These are phyloP conservation scores for Beauveria brongniartii DNA, from an alignment of 2,329 filamentous ascomycete species.

Conservation along the genomic window DNA sequence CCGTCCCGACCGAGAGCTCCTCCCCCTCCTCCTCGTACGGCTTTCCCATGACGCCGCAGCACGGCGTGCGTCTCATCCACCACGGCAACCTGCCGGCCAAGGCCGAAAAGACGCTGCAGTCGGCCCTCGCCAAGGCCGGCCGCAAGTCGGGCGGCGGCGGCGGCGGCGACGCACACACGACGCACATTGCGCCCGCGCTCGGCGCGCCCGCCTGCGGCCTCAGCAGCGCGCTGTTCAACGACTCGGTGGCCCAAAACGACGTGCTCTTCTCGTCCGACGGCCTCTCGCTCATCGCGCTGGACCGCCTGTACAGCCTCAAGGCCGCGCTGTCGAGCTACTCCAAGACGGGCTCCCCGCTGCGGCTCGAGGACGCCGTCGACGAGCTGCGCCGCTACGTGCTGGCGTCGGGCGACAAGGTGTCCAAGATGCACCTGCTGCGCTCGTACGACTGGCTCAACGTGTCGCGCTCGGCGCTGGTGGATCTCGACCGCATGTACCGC, in stretches of 20 bases:
- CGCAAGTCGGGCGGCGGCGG: background rate
- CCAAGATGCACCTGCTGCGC: conserved; percentile 41
- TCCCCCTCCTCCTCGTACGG: conserved; percentile 27
- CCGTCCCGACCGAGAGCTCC: conserved; percentile 28
- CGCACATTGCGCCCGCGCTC: conserved; percentile 31
- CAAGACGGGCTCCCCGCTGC: conserved; percentile 32
- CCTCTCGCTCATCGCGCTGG: conserved; percentile 50
- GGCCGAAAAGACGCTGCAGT: conserved; percentile 39
- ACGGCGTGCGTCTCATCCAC: conserved; percentile 41
- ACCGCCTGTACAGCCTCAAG: conserved; percentile 58
- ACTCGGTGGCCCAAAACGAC: conserved; percentile 52
- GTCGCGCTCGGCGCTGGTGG: conserved; percentile 38
- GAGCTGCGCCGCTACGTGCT: conserved; percentile 53
- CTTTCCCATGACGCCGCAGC: conserved; percentile 3
- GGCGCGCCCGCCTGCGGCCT: conserved; percentile 37
- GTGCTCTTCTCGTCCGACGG: conserved; percentile 52
- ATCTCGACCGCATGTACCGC: conserved; percentile 49
- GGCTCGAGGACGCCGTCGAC: conserved; percentile 54
- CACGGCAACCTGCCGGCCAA: conserved; percentile 36
- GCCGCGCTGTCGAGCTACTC: conserved; percentile 50
- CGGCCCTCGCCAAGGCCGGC: conserved; percentile 41
- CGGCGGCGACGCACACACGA: too few species aligned
- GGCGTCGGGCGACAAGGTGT: conserved; percentile 41
- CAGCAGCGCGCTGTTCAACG: conserved; percentile 43
- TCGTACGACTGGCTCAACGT: conserved; percentile 52